phyloP scores from a whole-genome alignment of 768 basidiomycete species.

The Trametes cingulata region DNA sequence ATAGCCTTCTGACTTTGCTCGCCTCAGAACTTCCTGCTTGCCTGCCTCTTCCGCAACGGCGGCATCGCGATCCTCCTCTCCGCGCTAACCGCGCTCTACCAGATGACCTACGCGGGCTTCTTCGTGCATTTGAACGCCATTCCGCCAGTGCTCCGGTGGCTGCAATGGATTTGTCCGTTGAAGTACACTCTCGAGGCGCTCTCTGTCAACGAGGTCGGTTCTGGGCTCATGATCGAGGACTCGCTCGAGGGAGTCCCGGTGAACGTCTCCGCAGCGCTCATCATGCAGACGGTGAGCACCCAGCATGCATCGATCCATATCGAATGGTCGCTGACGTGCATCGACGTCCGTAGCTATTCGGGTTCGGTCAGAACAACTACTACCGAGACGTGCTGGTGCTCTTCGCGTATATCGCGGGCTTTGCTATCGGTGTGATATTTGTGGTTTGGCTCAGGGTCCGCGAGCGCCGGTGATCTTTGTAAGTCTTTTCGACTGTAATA shows the following conservation, averaged over 20 bases:
- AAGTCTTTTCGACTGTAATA: background rate
- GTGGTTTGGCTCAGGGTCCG: constrained; percentile 77
- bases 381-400: constrained; percentile 88
- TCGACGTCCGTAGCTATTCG: constrained; percentile 63
- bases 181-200: constrained; percentile 86
- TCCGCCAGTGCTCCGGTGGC: constrained; percentile 90
- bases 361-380: constrained; percentile 79
- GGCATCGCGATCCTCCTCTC: constrained; percentile 91
- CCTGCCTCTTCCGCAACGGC: constrained; percentile 78
- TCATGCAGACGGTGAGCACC: constrained; percentile 76
- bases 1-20: background rate
- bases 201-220: constrained; percentile 88
- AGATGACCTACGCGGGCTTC: constrained; percentile 91
- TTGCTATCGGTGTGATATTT: constrained; percentile 68
- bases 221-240: constrained; percentile 84
- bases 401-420: constrained; percentile 84
- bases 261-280: constrained; percentile 73
- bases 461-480: constrained; percentile 59
- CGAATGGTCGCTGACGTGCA: background rate
- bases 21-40: constrained; percentile 87
- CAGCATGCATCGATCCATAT: background rate
- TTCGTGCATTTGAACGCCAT: constrained; percentile 86
- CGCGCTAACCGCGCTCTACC: constrained; percentile 71
- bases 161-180: constrained; percentile 87
- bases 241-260: constrained; percentile 80